Conservation (phyloP, 768 basidiomycete genomes). For the Suillus brevipes region DNA sequence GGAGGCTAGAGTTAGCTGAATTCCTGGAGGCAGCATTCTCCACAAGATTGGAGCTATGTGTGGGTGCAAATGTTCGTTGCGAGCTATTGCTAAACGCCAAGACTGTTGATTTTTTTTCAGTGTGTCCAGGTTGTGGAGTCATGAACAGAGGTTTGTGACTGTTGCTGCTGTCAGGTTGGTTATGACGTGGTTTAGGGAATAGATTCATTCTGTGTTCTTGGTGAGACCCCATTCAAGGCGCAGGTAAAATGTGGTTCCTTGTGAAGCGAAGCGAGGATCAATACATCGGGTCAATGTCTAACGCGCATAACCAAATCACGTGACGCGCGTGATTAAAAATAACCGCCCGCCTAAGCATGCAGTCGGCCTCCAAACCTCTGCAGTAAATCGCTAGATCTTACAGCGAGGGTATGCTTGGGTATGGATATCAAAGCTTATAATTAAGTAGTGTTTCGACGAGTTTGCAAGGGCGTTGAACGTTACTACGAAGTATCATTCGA, state of each 20-base stretch:
- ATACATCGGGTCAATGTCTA: background rate
- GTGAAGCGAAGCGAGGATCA: background rate
- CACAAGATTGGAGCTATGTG: conserved; percentile 10
- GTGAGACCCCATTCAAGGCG: conserved; percentile 5
- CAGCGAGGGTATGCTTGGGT: too few species aligned
- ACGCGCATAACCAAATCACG: conserved; percentile 17
- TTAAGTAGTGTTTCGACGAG: too few species aligned
- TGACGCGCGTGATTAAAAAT: conserved; percentile 9
- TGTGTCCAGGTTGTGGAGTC: background rate
- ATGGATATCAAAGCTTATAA: too few species aligned
- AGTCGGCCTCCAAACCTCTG: too few species aligned
- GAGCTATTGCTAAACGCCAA: conserved; percentile 8
- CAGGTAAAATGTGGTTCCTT: background rate
- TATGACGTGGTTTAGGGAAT: background rate
- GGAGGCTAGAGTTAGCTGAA: conserved; percentile 10
- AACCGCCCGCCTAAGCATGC: background rate
- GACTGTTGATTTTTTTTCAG: background rate
- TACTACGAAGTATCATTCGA: background rate
- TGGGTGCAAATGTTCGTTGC: conserved; percentile 15
- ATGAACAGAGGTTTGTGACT: conserved; percentile 1
- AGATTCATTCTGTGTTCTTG: background rate
- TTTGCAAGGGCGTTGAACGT: background rate
- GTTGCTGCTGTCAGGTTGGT: conserved; percentile 1
- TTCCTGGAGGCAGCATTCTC: conserved; percentile 10
- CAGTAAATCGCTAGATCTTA: too few species aligned